A percentile compares a stretch with the other conserved stretches of the same genome.
Conservation (phyloP, 176 grass and related monocot genomes). For the Raddia distichophylla region DNA sequence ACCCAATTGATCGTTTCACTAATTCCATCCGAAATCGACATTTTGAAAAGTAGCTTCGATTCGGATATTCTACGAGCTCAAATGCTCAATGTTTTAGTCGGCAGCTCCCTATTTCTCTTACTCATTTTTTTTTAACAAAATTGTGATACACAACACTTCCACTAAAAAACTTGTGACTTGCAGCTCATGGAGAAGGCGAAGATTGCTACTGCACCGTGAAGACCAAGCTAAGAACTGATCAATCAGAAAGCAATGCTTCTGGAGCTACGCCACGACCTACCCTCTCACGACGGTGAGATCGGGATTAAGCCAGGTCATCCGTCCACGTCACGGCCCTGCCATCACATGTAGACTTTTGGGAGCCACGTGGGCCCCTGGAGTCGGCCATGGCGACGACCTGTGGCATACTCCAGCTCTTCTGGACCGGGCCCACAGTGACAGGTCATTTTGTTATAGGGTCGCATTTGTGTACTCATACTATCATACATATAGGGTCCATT, state of each 20-base stretch:
- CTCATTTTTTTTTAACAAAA: background rate
- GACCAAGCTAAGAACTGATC: background rate
- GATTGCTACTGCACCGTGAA: background rate
- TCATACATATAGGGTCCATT: too few relatives aligned
- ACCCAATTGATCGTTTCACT: background rate
- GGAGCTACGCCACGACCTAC: background rate
- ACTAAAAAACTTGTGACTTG: background rate
- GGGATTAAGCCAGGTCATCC: conserved; percentile 8
- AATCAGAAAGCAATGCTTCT: conserved; percentile 13
- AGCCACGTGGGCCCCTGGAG: background rate
- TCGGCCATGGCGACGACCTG: background rate
- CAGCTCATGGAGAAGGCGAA: background rate
- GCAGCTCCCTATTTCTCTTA: background rate
- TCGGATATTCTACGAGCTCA: background rate
- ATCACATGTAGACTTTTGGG: conserved; percentile 10
- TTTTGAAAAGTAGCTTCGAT: background rate
- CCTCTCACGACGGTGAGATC: background rate
- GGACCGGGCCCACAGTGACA: background rate
- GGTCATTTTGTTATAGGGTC: too few relatives aligned
- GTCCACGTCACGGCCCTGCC: conserved; percentile 5
- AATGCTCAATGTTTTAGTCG: background rate
- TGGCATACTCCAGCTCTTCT: background rate
- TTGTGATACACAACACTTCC: background rate
- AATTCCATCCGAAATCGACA: background rate
- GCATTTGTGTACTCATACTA: too few relatives aligned